Evolutionary conservation across 768 basidiomycete genomes (phyloP).

Genomic region (Serendipita indica): DNA sequence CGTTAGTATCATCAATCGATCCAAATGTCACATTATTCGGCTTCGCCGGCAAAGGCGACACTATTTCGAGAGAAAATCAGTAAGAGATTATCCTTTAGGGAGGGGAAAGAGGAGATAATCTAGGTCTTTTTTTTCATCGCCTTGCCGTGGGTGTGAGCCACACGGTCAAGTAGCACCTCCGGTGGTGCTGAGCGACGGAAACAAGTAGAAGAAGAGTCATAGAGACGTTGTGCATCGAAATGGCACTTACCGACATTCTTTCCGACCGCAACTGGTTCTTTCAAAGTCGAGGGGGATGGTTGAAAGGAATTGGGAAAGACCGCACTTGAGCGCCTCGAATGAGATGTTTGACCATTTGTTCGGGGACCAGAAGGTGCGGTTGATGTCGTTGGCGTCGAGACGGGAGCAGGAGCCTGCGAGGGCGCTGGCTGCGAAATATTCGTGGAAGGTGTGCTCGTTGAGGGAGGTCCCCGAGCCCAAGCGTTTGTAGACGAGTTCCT

Average conservation of each 20-base stretch:
- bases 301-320: neutral
- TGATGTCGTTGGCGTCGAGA: neutral
- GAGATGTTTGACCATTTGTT: neutral
- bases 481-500: neutral
- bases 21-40: neutral
- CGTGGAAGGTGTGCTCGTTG: neutral
- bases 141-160: no score
- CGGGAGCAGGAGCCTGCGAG: neutral
- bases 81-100: neutral
- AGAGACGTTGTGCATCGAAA: no score
- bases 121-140: neutral
- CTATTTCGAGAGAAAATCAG: neutral
- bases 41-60: neutral
- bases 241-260: neutral
- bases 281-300: neutral
- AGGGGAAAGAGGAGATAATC: neutral
- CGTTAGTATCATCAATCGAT: neutral
- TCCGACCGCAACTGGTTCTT: neutral
- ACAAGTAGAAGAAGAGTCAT: no score
- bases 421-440: neutral
- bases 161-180: no score
- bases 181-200: no score
- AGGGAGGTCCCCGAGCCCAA: constrained; percentile 2
- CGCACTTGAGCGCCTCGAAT: neutral
- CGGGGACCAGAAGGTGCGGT: neutral